Evolutionary conservation across 345 rosid species (phyloP).

Genomic region (Populus ilicifolia): DNA sequence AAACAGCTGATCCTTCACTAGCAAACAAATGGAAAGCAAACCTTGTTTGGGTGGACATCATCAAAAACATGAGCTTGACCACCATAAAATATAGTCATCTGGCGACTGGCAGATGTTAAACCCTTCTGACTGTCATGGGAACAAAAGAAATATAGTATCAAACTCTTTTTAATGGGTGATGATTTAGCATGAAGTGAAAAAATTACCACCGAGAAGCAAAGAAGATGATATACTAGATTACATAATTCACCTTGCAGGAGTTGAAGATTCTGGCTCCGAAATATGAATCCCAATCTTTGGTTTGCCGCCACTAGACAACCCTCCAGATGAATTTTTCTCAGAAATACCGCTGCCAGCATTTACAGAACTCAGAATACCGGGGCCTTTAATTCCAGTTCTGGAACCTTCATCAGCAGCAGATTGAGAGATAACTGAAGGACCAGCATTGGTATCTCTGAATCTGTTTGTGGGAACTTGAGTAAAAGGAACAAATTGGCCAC

Average conservation of each 20-base stretch:
- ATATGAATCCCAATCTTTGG: constrained; percentile 34
- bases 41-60: constrained; percentile 96
- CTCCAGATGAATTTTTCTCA: constrained; percentile 40
- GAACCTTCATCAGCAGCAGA: constrained; percentile 99
- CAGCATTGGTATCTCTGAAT: constrained; percentile 55
- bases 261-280: constrained; percentile 50
- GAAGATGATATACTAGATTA: constrained; percentile 4
- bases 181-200: background rate
- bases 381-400: constrained; percentile 88
- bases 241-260: constrained; percentile 54
- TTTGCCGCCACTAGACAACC: constrained; percentile 44
- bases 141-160: constrained; percentile 1
- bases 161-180: background rate
- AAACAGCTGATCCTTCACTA: background rate
- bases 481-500: constrained; percentile 58
- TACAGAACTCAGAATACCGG: constrained; percentile 52
- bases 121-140: constrained; percentile 46
- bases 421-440: constrained; percentile 54
- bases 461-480: constrained; percentile 57
- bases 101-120: constrained; percentile 51
- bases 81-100: constrained; percentile 95
- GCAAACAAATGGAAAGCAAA: constrained; percentile 17
- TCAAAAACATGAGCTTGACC: constrained; percentile 99
- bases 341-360: constrained; percentile 28
- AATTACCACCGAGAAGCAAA: background rate